Evolutionary conservation across 129 eudicot genomes (phyloP).

Genomic region (Erigeron canadensis): DNA sequence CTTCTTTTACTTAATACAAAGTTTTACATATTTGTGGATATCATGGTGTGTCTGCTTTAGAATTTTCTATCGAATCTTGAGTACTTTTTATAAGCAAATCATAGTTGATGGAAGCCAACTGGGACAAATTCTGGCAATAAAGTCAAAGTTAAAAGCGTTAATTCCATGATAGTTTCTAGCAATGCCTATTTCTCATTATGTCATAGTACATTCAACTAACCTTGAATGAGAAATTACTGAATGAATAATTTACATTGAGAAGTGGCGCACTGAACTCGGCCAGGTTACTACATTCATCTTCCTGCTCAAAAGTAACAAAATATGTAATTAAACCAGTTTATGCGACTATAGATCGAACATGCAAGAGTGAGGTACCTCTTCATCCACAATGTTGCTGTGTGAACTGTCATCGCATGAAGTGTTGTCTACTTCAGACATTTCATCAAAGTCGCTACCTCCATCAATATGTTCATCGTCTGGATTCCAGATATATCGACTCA

Average conservation of each 20-base stretch:
- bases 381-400: conserved; percentile 65
- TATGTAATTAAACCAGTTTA: conserved; percentile 6
- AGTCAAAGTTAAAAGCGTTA: background rate
- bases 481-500: conserved; percentile 99
- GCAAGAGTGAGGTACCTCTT: conserved; percentile 55
- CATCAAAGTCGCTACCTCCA: conserved; percentile 87
- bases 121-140: conserved; percentile 76
- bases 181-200: too few relatives aligned
- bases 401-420: conserved; percentile 75
- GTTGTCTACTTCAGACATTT: conserved; percentile 65
- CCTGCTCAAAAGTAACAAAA: conserved; percentile 45
- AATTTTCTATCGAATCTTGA: conserved; percentile 50
- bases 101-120: conserved; percentile 81
- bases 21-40: background rate
- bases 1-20: background rate
- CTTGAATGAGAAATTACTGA: conserved; percentile 97
- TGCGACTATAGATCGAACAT: background rate
- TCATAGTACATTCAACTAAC: conserved; percentile 24
- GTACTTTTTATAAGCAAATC: conserved; percentile 62
- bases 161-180: background rate
- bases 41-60: conserved; percentile 39
- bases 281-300: conserved; percentile 73
- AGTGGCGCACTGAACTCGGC: conserved; percentile 60
- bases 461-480: conserved; percentile 73
- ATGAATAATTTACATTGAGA: conserved; percentile 63